Percentiles rank a stretch among this genome's conserved stretches.
These are phyloP conservation scores for Mortierella hygrophila DNA, from an alignment of 192 early-diverging fungal species.

Conservation along the genomic window DNA sequence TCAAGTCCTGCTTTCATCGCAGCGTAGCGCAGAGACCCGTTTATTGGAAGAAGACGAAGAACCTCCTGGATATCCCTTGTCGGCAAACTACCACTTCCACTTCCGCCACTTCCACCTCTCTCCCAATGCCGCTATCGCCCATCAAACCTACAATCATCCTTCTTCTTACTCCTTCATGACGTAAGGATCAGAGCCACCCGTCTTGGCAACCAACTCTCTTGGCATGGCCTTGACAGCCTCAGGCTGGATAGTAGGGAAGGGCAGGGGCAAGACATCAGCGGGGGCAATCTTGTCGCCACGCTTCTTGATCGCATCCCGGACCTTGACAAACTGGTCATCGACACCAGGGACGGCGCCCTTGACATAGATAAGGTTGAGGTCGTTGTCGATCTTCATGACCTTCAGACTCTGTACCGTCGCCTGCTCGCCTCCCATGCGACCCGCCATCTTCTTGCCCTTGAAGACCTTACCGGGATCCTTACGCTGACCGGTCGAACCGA, in stretches of 20 bases:
- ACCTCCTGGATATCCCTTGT: not conserved
- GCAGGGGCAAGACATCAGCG: conserved; percentile 67
- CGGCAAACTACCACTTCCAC: not conserved
- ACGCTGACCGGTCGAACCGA: conserved; percentile 91
- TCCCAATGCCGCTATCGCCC: not conserved
- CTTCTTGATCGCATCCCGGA: conserved; percentile 90
- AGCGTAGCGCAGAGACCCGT: not conserved
- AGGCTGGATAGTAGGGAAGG: conserved; percentile 79
- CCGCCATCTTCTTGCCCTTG: conserved; percentile 99
- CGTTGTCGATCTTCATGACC: conserved; percentile 90
- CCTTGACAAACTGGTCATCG: conserved; percentile 86
- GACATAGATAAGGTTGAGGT: conserved; percentile 90
- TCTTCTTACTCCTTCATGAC: conserved; percentile 57
- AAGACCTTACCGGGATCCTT: conserved; percentile 90
- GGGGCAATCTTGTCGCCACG: conserved; percentile 74
- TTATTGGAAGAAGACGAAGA: not conserved
- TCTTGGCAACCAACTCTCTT: conserved; percentile 62
- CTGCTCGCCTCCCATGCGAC: conserved; percentile 91
- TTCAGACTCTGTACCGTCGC: conserved; percentile 85
- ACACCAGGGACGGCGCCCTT: conserved; percentile 93
- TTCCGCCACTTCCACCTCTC: not conserved
- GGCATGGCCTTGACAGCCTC: conserved; percentile 59
- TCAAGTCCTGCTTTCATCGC: not conserved
- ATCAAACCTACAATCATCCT: no score
- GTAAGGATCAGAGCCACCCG: conserved; percentile 63